Evolutionary conservation across 441 rosid species (phyloP).

Genomic region (Gossypium davidsonii): DNA sequence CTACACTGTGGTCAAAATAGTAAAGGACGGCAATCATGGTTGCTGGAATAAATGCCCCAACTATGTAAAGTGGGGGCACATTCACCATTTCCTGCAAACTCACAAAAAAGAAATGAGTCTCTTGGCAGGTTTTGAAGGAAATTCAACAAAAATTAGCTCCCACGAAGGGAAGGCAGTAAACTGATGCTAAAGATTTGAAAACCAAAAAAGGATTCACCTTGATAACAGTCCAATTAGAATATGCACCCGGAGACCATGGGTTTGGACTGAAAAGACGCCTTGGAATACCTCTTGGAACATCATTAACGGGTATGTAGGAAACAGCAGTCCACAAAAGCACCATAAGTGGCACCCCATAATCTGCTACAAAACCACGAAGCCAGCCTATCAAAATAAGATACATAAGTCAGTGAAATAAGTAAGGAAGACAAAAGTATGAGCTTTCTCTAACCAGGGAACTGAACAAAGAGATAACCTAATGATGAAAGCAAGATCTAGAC

Average conservation of each 20-base stretch:
- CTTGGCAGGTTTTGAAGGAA: conserved; percentile 10
- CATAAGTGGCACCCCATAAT: conserved; percentile 75
- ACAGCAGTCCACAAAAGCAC: conserved; percentile 67
- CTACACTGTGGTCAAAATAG: conserved; percentile 82
- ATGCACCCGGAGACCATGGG: conserved; percentile 83
- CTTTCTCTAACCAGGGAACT: conserved; percentile 2
- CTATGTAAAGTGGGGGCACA: conserved; percentile 64
- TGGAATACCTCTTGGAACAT: conserved; percentile 71
- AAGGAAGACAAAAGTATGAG: not conserved
- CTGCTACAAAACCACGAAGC: conserved; percentile 68
- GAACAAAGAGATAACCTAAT: not conserved
- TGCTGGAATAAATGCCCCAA: conserved; percentile 78
- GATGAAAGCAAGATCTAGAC: not conserved
- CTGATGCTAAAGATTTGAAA: conserved; percentile 5
- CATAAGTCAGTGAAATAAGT: not conserved
- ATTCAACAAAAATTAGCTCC: conserved; percentile 10
- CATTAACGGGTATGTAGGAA: conserved; percentile 58
- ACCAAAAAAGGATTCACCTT: conserved; percentile 34
- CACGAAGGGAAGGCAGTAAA: not conserved
- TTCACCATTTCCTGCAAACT: conserved; percentile 55
- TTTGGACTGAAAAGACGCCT: conserved; percentile 77
- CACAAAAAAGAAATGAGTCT: conserved; percentile 17
- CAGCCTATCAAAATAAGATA: conserved; percentile 34
- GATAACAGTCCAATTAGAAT: conserved; percentile 71
- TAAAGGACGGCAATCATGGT: conserved; percentile 81